Conservation (phyloP, 1,284 basidiomycete genomes). For the Microbotryum silenes-acaulis region DNA sequence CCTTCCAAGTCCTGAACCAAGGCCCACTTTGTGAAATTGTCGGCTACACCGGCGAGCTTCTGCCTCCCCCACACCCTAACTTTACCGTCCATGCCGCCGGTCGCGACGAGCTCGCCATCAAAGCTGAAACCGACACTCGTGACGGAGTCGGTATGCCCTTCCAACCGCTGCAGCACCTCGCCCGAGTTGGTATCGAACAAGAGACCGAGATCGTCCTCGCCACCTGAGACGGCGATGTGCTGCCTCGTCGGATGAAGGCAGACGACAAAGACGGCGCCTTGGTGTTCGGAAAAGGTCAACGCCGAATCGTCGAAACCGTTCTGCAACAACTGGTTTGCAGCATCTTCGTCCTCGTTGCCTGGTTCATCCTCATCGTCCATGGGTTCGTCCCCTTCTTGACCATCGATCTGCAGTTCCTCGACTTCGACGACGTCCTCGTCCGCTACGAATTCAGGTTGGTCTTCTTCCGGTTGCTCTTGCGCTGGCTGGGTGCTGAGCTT, state of each 20-base stretch:
- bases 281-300: slow-evolving; percentile 42
- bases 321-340: slow-evolving; percentile 37
- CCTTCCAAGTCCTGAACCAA: slow-evolving; percentile 83
- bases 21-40: slow-evolving; percentile 57
- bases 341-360: slow-evolving; percentile 12
- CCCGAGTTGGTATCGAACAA: slow-evolving; percentile 85
- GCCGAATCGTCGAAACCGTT: slow-evolving; percentile 38
- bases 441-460: slow-evolving; percentile 20
- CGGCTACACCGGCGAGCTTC: slow-evolving; percentile 45
- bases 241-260: slow-evolving; percentile 65
- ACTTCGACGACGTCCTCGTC: slow-evolving; percentile 31
- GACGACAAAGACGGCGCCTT: slow-evolving; percentile 67
- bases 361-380: slow-evolving; percentile 10
- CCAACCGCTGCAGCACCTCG: slow-evolving; percentile 69
- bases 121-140: slow-evolving; percentile 68
- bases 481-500: background rate
- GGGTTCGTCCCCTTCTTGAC: slow-evolving; percentile 34
- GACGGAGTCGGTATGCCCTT: slow-evolving; percentile 89
- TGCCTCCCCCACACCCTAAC: slow-evolving; percentile 83
- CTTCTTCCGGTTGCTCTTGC: background rate
- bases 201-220: slow-evolving; percentile 90
- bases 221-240: slow-evolving; percentile 79
- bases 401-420: slow-evolving; percentile 30
- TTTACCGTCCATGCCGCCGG: slow-evolving; percentile 94
- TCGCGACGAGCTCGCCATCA: slow-evolving; percentile 86